Percentiles rank a stretch among this genome's conserved stretches.
Conservation (phyloP, 495 filamentous ascomycete species). For the Trypethelium eluteriae region DNA sequence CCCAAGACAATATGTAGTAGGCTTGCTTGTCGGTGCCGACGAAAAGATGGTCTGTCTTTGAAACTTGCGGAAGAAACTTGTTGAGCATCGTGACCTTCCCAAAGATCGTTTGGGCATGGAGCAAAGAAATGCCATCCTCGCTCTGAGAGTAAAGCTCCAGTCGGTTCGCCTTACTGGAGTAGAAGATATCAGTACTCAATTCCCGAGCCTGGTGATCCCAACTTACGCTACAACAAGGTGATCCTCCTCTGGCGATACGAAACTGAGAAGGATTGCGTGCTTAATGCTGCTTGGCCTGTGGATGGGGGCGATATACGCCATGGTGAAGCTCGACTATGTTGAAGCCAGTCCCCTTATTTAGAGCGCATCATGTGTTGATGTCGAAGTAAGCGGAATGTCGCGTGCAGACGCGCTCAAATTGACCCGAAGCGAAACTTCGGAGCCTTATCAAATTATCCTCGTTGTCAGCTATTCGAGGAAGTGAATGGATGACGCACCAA, state of each 20-base stretch:
- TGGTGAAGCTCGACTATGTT: conserved; percentile 31
- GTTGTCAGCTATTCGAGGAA: neutral
- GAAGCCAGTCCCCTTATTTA: neutral
- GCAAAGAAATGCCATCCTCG: conserved; percentile 52
- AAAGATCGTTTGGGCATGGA: conserved; percentile 60
- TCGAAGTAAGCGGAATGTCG: neutral
- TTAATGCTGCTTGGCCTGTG: conserved; percentile 84
- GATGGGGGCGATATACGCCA: conserved; percentile 94
- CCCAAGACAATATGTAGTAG: conserved; percentile 87
- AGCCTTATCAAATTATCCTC: neutral
- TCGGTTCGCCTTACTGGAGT: conserved; percentile 74
- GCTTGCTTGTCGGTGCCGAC: conserved; percentile 81
- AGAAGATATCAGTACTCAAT: conserved; percentile 14
- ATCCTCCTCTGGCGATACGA: conserved; percentile 65
- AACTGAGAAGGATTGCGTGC: conserved; percentile 71
- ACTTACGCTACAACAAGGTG: conserved; percentile 81
- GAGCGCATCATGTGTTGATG: neutral
- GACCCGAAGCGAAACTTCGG: neutral
- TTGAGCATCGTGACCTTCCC: conserved; percentile 81
- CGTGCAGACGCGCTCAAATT: neutral
- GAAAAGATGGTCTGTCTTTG: conserved; percentile 78
- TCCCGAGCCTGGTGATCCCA: conserved; percentile 15
- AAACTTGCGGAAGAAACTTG: conserved; percentile 64
- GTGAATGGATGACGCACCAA: neutral
- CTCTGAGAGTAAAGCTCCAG: conserved; percentile 71